phyloP scores from a whole-genome alignment of 176 grass and related monocot genomes.

The Luzula sylvatica region DNA sequence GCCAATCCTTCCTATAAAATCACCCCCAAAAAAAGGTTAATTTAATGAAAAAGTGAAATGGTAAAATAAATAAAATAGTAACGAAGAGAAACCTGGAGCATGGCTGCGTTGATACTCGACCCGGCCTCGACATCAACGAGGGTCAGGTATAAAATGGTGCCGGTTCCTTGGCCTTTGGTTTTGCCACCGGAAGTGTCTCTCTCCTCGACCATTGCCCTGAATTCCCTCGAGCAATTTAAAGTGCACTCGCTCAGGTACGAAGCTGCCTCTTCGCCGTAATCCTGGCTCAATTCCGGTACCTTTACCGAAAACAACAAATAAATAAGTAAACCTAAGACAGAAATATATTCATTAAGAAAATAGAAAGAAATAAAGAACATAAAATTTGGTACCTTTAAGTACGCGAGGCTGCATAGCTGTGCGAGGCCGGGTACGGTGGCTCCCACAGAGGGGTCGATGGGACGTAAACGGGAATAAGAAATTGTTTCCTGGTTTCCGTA shows the following conservation, averaged over 20 bases:
- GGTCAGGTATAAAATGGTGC: conserved; percentile 57
- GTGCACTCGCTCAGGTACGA: conserved; percentile 71
- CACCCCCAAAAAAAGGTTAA: background rate
- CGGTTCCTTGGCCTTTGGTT: conserved; percentile 73
- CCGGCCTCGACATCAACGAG: conserved; percentile 65
- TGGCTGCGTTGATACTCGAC: conserved; percentile 75
- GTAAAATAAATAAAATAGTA: conserved; percentile 6
- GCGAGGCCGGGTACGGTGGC: conserved; percentile 61
- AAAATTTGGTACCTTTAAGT: conserved; percentile 76
- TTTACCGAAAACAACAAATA: background rate
- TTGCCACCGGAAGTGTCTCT: conserved; percentile 71
- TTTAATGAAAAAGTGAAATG: background rate
- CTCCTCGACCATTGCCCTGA: conserved; percentile 84
- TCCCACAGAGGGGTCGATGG: conserved; percentile 47
- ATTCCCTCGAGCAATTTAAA: conserved; percentile 65
- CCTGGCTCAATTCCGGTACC: conserved; percentile 53
- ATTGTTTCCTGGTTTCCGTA: conserved; percentile 94
- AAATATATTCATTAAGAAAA: background rate
- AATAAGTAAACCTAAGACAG: background rate
- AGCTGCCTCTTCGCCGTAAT: conserved; percentile 80
- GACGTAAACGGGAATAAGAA: conserved; percentile 60
- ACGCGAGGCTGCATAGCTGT: conserved; percentile 74
- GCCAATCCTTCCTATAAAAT: conserved; percentile 38
- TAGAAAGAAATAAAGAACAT: background rate
- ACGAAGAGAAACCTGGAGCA: conserved; percentile 68